Evolutionary conservation across 1,284 basidiomycete genomes (phyloP), one percentile per base, ranked within the genome.

Genomic region (Trichosporon ovoides): DNA sequence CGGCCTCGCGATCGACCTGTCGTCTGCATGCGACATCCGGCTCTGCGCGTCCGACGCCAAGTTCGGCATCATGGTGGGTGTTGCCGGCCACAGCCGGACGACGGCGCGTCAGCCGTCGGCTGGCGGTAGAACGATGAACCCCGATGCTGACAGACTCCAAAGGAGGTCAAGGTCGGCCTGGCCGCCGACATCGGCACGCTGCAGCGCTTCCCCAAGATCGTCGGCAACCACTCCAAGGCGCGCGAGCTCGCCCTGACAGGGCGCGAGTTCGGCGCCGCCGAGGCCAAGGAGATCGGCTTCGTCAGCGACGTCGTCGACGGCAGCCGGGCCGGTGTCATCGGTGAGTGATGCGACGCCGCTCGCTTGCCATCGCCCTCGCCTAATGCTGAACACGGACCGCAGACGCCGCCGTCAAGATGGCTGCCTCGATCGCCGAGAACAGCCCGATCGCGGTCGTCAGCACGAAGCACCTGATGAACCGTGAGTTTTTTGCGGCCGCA

Each of bases 131-230:
- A 46, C 22, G 14, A 14, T 35, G 48, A 38, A 4, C 10, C 18
- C 11, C 51, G 28, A 24, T 18, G 38, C 38, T 53, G 49, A 53
- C 14, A 51, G 9, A 24, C 24, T 24, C 48, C 28, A 14, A 70
- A 91, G 89, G 92, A 97, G 82, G 88, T 92, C 9, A 90, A 93
- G 68, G 84, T 92, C 9, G 92, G 90, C 0, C 80, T 96, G 0
- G 91, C 92, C 2, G 89, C 93, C 2, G 93, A 96, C 73, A 87
- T 95, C 51, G 93, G 93, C 2, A 87, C 90, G 0, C 82, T 98
- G 14, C 89, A 93, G 34, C 85, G 88, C 38, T 80, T 95, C 31
- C 90, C 89, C 0, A 91, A 91, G 71, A 82, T 89, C 46, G 83
- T 85, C 0, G 89, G 85, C 0, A 94, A 92, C 77, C 83, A 85